A percentile compares a stretch with the other conserved stretches of the same genome.
Conservation (phyloP, 1,284 basidiomycete genomes). For the Peniophora sp. region DNA sequence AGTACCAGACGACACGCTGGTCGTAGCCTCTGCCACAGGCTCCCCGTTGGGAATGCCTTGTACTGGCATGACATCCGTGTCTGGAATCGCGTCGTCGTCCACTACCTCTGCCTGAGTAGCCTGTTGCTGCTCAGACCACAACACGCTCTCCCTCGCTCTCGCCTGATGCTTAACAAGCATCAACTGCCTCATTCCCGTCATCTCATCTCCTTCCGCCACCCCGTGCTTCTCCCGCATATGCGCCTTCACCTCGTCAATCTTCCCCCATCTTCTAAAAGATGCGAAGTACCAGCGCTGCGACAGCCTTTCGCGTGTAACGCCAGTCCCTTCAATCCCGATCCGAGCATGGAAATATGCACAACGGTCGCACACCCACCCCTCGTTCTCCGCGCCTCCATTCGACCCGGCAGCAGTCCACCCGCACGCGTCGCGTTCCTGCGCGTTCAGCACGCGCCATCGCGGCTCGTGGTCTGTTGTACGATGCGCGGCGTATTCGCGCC, state of each 20-base stretch:
- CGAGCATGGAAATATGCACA: not conserved
- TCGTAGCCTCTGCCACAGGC: too few species aligned
- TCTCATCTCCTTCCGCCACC: not conserved
- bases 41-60: too few species aligned
- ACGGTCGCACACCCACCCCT: not conserved
- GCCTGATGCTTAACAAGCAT: not conserved
- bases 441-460: not conserved
- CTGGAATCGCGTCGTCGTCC: too few species aligned
- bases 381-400: not conserved
- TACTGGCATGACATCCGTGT: too few species aligned
- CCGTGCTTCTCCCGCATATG: not conserved
- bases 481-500: not conserved
- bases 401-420: not conserved
- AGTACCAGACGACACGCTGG: too few species aligned
- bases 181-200: not conserved
- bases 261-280: not conserved
- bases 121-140: not conserved
- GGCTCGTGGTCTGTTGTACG: not conserved
- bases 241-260: not conserved
- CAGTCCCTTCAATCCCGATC: not conserved
- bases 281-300: not conserved
- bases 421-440: not conserved
- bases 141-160: not conserved
- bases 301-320: not conserved
- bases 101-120: too few species aligned